phyloP scores from a whole-genome alignment of 495 filamentous ascomycete species.

The Podospora appendiculata region DNA sequence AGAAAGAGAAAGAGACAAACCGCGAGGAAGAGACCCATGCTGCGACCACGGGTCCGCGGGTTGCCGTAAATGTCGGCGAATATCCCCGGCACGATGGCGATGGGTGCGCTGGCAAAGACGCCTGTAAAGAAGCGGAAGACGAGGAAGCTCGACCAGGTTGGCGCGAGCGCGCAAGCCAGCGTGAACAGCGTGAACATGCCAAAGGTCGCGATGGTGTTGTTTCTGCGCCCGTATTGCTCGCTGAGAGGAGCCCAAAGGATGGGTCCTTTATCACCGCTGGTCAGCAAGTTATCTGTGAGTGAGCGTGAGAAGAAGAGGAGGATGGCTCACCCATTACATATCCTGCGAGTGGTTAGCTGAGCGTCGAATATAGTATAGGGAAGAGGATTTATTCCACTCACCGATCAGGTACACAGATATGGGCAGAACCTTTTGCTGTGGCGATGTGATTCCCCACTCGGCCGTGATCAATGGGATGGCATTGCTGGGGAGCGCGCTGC shows the following conservation, averaged over 20 bases:
- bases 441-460: constrained; percentile 50
- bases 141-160: constrained; percentile 57
- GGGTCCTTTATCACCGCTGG: constrained; percentile 21
- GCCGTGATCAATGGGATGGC: constrained; percentile 49
- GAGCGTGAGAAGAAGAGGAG: neutral
- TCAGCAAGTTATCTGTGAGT: neutral
- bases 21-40: constrained; percentile 62
- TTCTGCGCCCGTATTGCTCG: constrained; percentile 61
- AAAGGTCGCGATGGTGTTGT: constrained; percentile 55
- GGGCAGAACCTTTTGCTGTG: constrained; percentile 57
- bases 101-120: constrained; percentile 56
- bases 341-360: constrained; percentile 2
- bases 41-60: constrained; percentile 53
- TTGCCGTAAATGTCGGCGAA: constrained; percentile 62
- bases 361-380: neutral
- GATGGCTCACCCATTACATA: constrained; percentile 15
- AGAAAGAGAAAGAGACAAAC: constrained; percentile 35
- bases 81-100: constrained; percentile 63
- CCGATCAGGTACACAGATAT: constrained; percentile 67
- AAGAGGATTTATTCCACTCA: constrained; percentile 1
- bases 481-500: constrained; percentile 58
- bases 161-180: constrained; percentile 60
- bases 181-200: constrained; percentile 58
- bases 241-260: constrained; percentile 61
- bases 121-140: constrained; percentile 63